Percentiles rank a stretch among this genome's conserved stretches.
Evolutionary conservation across 495 filamentous ascomycete genomes (phyloP).

Genomic region (Aspergillus steynii): DNA sequence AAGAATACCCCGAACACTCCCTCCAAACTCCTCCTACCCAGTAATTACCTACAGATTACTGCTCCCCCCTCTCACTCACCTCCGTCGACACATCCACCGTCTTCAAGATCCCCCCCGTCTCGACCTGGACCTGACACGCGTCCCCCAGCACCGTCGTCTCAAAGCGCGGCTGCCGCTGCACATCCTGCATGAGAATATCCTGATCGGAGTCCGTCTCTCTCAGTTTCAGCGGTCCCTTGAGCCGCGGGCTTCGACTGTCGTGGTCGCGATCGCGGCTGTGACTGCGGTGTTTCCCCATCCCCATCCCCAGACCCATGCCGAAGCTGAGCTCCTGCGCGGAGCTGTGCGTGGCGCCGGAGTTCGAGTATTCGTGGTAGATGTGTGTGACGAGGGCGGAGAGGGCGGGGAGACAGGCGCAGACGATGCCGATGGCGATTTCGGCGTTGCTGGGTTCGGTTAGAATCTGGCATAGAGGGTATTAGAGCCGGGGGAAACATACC

Average conservation of each 20-base stretch:
- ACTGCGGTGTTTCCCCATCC: conserved; percentile 15
- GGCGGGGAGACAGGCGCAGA: conserved; percentile 42
- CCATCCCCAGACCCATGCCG: no score
- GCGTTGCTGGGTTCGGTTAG: conserved; percentile 21
- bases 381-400: conserved; percentile 30
- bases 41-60: no score
- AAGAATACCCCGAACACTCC: no score
- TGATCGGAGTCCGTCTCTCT: conserved; percentile 22
- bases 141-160: conserved; percentile 24
- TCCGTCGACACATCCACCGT: conserved; percentile 29
- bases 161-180: conserved; percentile 25
- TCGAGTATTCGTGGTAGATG: conserved; percentile 26
- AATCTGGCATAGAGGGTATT: neutral
- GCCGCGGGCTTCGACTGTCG: conserved; percentile 10
- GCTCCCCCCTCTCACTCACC: conserved; percentile 3
- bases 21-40: no score
- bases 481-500: conserved; percentile 22
- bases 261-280: neutral
- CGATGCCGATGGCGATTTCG: conserved; percentile 40
- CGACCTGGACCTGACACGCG: neutral
- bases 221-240: conserved; percentile 19
- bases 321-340: conserved; percentile 21
- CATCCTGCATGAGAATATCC: conserved; percentile 28
- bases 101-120: conserved; percentile 25
- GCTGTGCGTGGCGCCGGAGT: conserved; percentile 10